Evolutionary conservation across 345 rosid species (phyloP), one percentile per base, ranked within the genome.

Genomic region (Linum usitatissimum): DNA sequence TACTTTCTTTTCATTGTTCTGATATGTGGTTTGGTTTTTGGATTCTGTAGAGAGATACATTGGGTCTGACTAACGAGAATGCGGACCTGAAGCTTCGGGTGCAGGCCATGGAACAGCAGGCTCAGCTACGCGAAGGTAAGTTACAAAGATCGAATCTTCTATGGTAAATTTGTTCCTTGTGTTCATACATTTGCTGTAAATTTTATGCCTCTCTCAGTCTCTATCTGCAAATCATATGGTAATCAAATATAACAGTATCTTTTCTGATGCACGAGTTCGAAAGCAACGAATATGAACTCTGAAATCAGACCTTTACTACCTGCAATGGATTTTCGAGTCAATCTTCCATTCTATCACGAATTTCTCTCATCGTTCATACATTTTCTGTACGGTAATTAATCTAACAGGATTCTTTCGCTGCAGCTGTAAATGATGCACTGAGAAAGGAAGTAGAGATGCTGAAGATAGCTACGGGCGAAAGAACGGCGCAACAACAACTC

Each of bases 51-150:
- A 60, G 63, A 38, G 63, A 36, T n/a, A 60, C 63, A 3, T 30
- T 48, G 10, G 63, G 63, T n/a, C 63, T 60, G 20, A 36, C 21
- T n/a, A 31, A 38, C 39, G 63, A 60, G 23, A 60, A 60, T 23
- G 34, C 63, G 17, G 49, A 60, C 10, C 63, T 60, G 21, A 60
- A 60, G 63, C 49, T 60, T 60, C 63, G 63, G 14, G 6, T 60
- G 17, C 63, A 60, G 34, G 63, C 63, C 48, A 60, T 60, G 63
- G 63, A 60, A 34, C 63, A 60, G n/a, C 63, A 60, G 10, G 63
- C 63, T 14, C 63, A 60, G 34, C 34, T 60, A 18, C 63, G 48
- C 4, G 63, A 60, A 30, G 63, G 63, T 60, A 15, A 23, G 63
- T 15, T 34, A 8, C 59, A 55, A 5, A 17, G 34, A 17, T 34